These are phyloP conservation scores for Lactifluus subvellereus DNA, from an alignment of 768 basidiomycete genomes.

Conservation along the genomic window DNA sequence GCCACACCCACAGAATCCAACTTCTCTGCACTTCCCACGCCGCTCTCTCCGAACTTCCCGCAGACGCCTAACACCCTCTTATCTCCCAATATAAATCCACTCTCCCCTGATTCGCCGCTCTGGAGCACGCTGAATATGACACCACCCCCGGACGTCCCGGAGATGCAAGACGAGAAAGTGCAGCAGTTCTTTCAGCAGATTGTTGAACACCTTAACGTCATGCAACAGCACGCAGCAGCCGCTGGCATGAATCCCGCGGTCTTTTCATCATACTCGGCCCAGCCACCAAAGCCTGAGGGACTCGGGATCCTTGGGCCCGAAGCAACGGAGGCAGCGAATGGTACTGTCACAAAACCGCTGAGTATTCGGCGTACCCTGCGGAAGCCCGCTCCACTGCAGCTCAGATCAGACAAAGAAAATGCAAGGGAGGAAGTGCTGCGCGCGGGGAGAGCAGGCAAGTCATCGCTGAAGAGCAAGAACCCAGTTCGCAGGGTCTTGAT, in stretches of 20 bases:
- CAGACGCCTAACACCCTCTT: constrained; percentile 7
- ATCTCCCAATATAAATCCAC: constrained; percentile 27
- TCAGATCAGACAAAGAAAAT: constrained; percentile 57
- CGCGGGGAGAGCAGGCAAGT: constrained; percentile 29
- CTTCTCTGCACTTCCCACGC: constrained; percentile 28
- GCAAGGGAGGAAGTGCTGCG: constrained; percentile 8
- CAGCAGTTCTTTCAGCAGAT: constrained; percentile 85
- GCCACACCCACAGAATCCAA: constrained; percentile 23
- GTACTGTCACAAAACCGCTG: constrained; percentile 38
- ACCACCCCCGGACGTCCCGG: constrained; percentile 54
- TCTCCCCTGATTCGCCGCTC: constrained; percentile 33
- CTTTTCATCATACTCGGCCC: constrained; percentile 3
- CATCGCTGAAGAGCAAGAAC: constrained; percentile 38
- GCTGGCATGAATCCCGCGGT: constrained; percentile 2
- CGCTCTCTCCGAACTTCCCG: constrained; percentile 25
- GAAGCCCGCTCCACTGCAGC: constrained; percentile 22
- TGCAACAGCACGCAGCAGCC: constrained; percentile 49
- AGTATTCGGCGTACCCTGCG: constrained; percentile 33
- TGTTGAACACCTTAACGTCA: constrained; percentile 68
- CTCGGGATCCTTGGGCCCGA: constrained; percentile 11
- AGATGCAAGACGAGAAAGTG: constrained; percentile 67
- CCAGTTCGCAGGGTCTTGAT: constrained; percentile 25
- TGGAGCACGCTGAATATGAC: constrained; percentile 30
- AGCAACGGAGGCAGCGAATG: constrained; percentile 14
- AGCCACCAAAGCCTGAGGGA: constrained; percentile 4